Conservation (phyloP, 2,329 filamentous ascomycete species). For the Emmonsiellopsis sp. region DNA sequence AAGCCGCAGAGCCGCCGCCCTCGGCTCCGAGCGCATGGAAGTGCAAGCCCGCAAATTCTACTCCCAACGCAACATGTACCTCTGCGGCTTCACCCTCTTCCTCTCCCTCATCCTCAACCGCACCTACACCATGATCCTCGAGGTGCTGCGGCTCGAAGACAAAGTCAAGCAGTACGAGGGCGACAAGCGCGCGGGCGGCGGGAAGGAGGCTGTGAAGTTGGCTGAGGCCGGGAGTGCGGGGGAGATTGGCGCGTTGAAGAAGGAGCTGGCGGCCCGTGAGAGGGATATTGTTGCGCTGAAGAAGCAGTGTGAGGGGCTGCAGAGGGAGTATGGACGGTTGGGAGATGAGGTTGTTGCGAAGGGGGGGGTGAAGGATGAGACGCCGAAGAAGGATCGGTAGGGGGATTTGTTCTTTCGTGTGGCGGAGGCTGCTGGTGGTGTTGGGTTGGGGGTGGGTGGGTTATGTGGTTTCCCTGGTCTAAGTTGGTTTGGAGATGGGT, state of each 20-base stretch:
- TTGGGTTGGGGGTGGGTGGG: not conserved
- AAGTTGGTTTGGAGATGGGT: too few species aligned
- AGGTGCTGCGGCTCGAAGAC: slow-evolving; percentile 85
- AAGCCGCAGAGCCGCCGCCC: slow-evolving; percentile 52
- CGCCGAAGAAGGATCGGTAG: slow-evolving; percentile 49
- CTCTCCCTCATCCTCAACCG: slow-evolving; percentile 95
- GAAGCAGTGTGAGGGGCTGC: slow-evolving; percentile 81
- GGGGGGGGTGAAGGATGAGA: slow-evolving; percentile 23
- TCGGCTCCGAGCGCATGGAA: slow-evolving; percentile 92
- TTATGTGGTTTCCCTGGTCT: too few species aligned
- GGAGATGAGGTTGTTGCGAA: slow-evolving; percentile 60
- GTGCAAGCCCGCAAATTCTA: slow-evolving; percentile 99
- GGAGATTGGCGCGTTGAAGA: slow-evolving; percentile 65
- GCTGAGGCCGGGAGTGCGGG: slow-evolving; percentile 63
- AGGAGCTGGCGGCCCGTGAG: slow-evolving; percentile 63
- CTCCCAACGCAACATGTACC: slow-evolving; percentile 99
- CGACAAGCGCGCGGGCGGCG: slow-evolving; percentile 45
- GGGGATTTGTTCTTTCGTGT: too few species aligned
- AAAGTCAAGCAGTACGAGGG: slow-evolving; percentile 77
- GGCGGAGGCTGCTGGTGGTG: not conserved
- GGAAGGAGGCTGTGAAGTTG: slow-evolving; percentile 63
- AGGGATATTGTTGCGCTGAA: slow-evolving; percentile 76
- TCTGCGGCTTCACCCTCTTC: slow-evolving; percentile 98
- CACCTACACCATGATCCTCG: slow-evolving; percentile 95
- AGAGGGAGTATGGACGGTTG: slow-evolving; percentile 75